A percentile compares a stretch with the other conserved stretches of the same genome.
Conservation (phyloP, 805 yeast genomes). For the Phaffomyces opuntiae region DNA sequence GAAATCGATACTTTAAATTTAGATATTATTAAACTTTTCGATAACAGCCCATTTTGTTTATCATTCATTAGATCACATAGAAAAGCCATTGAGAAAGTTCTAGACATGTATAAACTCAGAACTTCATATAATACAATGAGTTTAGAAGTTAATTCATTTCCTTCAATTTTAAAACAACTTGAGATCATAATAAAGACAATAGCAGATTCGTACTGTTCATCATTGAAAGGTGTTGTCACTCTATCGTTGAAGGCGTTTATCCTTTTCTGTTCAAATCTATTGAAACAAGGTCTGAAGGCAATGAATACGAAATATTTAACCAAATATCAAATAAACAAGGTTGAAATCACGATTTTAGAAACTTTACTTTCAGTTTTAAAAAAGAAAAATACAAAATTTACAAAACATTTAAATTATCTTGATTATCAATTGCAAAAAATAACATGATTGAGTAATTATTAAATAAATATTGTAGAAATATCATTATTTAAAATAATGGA, state of each 20-base stretch:
- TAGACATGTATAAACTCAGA: conserved; percentile 25
- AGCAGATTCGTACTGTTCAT: conserved; percentile 14
- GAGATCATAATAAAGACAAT: conserved; percentile 10
- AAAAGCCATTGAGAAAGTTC: conserved; percentile 6
- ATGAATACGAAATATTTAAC: not conserved
- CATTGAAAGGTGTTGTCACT: not conserved
- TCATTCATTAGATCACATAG: conserved; percentile 10
- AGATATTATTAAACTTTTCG: conserved; percentile 29
- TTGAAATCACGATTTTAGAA: not conserved
- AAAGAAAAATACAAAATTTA: conserved; percentile 11
- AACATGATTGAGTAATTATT: no score
- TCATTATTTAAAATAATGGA: conserved; percentile 14
- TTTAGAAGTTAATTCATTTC: conserved; percentile 13
- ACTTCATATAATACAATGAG: conserved; percentile 26
- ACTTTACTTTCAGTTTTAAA: conserved; percentile 11
- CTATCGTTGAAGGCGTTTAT: conserved; percentile 4
- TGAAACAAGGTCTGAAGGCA: not conserved
- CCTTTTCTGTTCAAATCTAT: no score
- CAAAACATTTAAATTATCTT: not conserved
- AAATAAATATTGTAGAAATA: not conserved
- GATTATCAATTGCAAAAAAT: not conserved
- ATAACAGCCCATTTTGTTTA: conserved; percentile 12
- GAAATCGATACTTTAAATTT: conserved; percentile 28
- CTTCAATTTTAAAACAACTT: conserved; percentile 19
- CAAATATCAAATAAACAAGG: not conserved